Evolutionary conservation across 1,139 yeast genomes (phyloP), one percentile per base, ranked within the genome.

Genomic region (Saccharomyces hybrid): DNA sequence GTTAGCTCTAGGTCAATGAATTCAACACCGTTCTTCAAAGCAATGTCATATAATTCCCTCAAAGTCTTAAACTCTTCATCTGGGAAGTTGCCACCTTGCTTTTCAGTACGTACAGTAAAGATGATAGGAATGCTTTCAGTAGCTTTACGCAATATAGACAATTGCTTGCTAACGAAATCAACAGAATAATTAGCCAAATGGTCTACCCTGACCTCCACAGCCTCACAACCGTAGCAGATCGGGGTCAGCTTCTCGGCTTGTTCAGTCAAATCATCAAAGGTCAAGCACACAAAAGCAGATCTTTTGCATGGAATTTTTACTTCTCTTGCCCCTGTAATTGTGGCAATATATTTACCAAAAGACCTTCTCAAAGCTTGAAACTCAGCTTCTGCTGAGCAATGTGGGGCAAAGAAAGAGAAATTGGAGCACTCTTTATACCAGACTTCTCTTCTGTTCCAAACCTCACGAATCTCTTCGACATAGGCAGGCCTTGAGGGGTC

Each of bases 401-500:
- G 89, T 29, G 89, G 81, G 1, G 96, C 84, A 73, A 79, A 89
- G 74, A 86, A 89, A 64, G 81, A 80, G 68, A 80, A 83, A 69
- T 86, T 89, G 12, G 96, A 84, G 64, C 95, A 88, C 56, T 84
- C 88, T 49, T 78, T 76, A 75, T 90, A 95, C 86, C 88, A 86
- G 11, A 73, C 70, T 70, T 88, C 86, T 69, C 99, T 82, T 66
- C 88, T 81, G 31, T 75, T 67, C 96, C 97, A 95, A 41, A 93
- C 97, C 29, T 81, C 81, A 59, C 78, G 76, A 61, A 91, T 84
- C 65, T 90, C 97, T 61, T 82, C 86, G 12, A 77, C 78, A 66
- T 84, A 90, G 2, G 96, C 88, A 19, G 99, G 99, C 66, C 99
- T 81, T 1, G 90, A 78, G 55, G 88, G 82, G 71, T 93, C 99